Percentiles rank a stretch among this genome's conserved stretches.
phyloP scores from a whole-genome alignment of 176 grass and related monocot species.

The Alopecurus myosuroides region DNA sequence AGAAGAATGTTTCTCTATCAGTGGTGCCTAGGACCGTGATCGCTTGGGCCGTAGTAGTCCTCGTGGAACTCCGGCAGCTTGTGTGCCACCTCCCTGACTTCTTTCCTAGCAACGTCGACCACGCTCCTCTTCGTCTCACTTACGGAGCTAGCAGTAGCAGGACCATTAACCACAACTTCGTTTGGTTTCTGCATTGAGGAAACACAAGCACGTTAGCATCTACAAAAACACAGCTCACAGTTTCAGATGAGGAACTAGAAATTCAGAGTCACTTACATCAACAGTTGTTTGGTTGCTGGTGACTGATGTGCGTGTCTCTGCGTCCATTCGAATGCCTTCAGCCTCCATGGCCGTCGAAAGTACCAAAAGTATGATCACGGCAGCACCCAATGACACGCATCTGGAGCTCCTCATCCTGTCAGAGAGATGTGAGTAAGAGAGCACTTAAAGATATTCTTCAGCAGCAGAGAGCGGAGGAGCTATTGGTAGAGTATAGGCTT shows the following conservation, averaged over 20 bases:
- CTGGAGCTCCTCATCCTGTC: conserved; percentile 7
- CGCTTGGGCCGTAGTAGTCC: conserved; percentile 71
- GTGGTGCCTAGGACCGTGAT: conserved; percentile 64
- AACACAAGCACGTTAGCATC: conserved; percentile 7
- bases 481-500: neutral
- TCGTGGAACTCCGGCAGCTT: conserved; percentile 58
- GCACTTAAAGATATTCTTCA: neutral
- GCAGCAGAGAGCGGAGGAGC: neutral
- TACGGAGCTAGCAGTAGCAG: neutral
- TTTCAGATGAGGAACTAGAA: neutral
- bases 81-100: conserved; percentile 25
- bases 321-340: conserved; percentile 42
- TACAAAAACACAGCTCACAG: neutral
- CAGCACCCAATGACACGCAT: neutral
- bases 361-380: conserved; percentile 8
- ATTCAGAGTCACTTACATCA: conserved; percentile 24
- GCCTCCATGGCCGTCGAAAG: conserved; percentile 5
- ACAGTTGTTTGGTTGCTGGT: neutral
- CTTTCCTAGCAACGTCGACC: neutral
- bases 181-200: conserved; percentile 28
- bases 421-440: neutral
- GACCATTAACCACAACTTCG: neutral
- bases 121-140: conserved; percentile 18
- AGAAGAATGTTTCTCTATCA: conserved; percentile 13
- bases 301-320: conserved; percentile 25